Base-by-base conservation (phyloP, 108 stramenopile genomes). In the Epipyxis sp. region DNA sequence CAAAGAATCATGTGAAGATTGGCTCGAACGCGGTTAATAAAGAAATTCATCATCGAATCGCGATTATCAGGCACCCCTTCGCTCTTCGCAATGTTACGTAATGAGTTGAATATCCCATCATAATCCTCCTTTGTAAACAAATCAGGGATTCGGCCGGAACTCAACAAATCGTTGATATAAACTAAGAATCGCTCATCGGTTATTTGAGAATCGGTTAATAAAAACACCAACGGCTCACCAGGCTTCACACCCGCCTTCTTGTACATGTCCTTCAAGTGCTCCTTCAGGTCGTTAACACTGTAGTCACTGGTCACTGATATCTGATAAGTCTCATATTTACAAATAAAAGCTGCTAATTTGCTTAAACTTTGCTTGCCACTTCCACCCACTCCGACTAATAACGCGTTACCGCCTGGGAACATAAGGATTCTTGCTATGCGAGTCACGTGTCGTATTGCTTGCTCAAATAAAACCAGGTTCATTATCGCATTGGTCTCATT, bases 1-100 rank as follows among this genome's bases (percentile, higher is more conserved):
- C 84, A 87, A 41, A 89, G 50, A 13, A 89, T 80, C 0, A 89
- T 81, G 43, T 89, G 89, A 35, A 89, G 59, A 67, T 88, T 88
- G 29, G 42, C 43, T 32, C 69, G 59, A 40, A 88, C 83, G 32
- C 84, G 81, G 0, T 57, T 59, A 16, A 80, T 58, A 80, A 85
- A 87, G 79, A 83, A 82, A 44, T 83, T 80, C 82, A 83, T 79
- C 82, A 83, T 80, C 1, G 76, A 35, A 0, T 83, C 82, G 42
- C 80, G 44, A n/a, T 79, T 77, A 62, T 79, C 81, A 58, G 82
- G 68, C 0, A 85, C 42, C 1, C 84, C 71, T 57, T 74, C 71
- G 10, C 41, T 27, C 25, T 74, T 74, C 6, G 71, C 71, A 37
- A 74, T 42, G 43, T 74, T 74, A 27, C 71, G 71, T 46, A 74